Evolutionary conservation across 441 rosid species (phyloP).

Genomic region (Pelargonium citronellum): DNA sequence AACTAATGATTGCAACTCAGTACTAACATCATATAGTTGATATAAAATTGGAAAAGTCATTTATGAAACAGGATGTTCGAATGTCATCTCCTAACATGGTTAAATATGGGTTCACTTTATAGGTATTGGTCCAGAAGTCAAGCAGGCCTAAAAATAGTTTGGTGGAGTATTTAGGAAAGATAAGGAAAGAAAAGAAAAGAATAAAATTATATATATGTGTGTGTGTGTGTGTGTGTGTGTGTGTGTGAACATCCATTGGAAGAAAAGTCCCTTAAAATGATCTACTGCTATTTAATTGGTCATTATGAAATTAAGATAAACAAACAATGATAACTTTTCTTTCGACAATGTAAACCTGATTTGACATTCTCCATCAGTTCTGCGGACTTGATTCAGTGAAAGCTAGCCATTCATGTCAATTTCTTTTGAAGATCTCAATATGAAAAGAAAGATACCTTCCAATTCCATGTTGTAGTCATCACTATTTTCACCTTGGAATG

Average conservation of each 20-base stretch:
- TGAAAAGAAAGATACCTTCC: constrained; percentile 42
- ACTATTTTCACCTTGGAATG: constrained; percentile 50
- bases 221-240: too few species aligned
- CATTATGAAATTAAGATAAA: not conserved
- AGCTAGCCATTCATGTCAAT: constrained; percentile 1
- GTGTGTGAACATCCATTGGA: not conserved
- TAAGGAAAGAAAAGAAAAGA: too few species aligned
- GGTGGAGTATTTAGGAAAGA: not conserved
- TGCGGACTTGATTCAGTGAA: constrained; percentile 8
- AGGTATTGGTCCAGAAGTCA: not conserved
- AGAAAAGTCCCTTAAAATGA: not conserved
- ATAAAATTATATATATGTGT: not conserved
- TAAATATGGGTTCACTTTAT: not conserved
- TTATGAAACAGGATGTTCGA: not conserved
- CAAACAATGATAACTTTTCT: not conserved
- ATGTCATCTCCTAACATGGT: not conserved
- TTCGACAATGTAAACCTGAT: constrained; percentile 1
- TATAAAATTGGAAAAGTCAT: not conserved
- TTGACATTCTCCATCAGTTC: constrained; percentile 3
- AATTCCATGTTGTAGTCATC: constrained; percentile 46
- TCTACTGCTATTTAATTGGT: not conserved
- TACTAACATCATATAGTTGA: constrained; percentile 1
- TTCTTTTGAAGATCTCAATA: not conserved
- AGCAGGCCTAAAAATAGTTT: not conserved
- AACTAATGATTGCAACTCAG: not conserved